These are phyloP conservation scores for Aaosphaeria arxii DNA, from an alignment of 2,329 filamentous ascomycete species.

Conservation along the genomic window DNA sequence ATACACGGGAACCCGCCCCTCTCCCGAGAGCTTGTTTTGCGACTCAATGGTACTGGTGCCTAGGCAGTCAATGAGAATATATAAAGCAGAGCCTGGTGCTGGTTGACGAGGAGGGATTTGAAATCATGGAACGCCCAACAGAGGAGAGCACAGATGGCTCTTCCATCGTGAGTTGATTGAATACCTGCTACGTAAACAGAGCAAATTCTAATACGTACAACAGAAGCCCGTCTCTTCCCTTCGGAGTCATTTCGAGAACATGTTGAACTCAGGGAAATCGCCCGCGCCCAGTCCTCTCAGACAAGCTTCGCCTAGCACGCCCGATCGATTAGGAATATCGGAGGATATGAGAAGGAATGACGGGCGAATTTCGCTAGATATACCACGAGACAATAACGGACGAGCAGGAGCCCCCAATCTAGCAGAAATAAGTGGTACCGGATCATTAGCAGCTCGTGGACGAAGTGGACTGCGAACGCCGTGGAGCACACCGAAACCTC, in stretches of 20 bases:
- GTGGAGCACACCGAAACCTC: slow-evolving; percentile 34
- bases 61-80: slow-evolving; percentile 30
- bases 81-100: slow-evolving; percentile 26
- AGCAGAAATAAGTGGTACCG: slow-evolving; percentile 37
- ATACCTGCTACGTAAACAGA: background rate
- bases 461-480: slow-evolving; percentile 30
- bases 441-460: slow-evolving; percentile 33
- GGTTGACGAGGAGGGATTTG: slow-evolving; percentile 27
- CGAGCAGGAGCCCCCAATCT: slow-evolving; percentile 18
- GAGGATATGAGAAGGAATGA: slow-evolving; percentile 29
- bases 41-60: slow-evolving; percentile 28
- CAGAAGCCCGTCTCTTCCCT: slow-evolving; percentile 81
- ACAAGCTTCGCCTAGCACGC: slow-evolving; percentile 30
- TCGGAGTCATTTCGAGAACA: slow-evolving; percentile 77
- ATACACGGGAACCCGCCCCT: background rate
- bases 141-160: slow-evolving; percentile 69
- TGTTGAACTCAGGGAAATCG: slow-evolving; percentile 48
- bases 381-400: slow-evolving; percentile 31
- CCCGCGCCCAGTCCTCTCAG: slow-evolving; percentile 20
- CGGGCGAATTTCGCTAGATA: slow-evolving; percentile 41
- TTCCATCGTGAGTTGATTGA: slow-evolving; percentile 61
- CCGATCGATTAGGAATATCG: slow-evolving; percentile 23
- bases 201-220: slow-evolving; percentile 10
- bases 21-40: background rate
- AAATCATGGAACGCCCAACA: slow-evolving; percentile 30